Conservation (phyloP, 208 protist genomes). For the Angomonas deanei region DNA sequence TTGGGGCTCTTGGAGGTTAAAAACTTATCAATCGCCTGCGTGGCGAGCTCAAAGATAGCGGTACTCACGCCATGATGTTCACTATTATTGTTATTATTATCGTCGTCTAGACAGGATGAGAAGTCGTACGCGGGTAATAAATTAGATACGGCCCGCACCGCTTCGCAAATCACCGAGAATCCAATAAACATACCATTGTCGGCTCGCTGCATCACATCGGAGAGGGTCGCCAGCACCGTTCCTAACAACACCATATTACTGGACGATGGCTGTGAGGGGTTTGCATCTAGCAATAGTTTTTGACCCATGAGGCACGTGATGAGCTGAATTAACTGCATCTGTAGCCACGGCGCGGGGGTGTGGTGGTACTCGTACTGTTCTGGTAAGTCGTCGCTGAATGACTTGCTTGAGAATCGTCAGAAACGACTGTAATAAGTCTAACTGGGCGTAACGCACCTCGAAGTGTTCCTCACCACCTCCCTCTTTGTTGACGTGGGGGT, state of each 20-base stretch:
- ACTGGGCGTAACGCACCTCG: conserved; percentile 17
- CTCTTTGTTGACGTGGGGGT: conserved; percentile 29
- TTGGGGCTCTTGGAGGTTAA: conserved; percentile 87
- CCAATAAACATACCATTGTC: conserved; percentile 91
- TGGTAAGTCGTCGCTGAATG: conserved; percentile 85
- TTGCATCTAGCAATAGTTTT: background rate
- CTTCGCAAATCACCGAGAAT: conserved; percentile 79
- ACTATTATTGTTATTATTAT: background rate
- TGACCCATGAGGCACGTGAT: conserved; percentile 32
- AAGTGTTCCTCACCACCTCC: conserved; percentile 26
- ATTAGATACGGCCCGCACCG: conserved; percentile 80
- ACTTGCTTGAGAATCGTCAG: conserved; percentile 93
- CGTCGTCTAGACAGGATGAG: background rate
- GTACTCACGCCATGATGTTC: background rate
- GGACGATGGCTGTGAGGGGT: background rate
- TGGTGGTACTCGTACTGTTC: conserved; percentile 94
- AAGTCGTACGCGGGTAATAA: conserved; percentile 77
- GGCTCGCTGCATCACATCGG: conserved; percentile 82
- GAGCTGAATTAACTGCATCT: conserved; percentile 91
- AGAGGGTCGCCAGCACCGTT: conserved; percentile 70
- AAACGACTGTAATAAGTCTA: conserved; percentile 88
- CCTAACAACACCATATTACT: conserved; percentile 37
- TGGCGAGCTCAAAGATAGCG: conserved; percentile 75
- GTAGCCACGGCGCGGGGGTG: conserved; percentile 96
- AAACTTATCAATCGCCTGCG: conserved; percentile 63